Evolutionary conservation across 192 early-diverging fungal species (phyloP), one percentile per base, ranked within the genome.

Genomic region (Coemansia sp.): DNA sequence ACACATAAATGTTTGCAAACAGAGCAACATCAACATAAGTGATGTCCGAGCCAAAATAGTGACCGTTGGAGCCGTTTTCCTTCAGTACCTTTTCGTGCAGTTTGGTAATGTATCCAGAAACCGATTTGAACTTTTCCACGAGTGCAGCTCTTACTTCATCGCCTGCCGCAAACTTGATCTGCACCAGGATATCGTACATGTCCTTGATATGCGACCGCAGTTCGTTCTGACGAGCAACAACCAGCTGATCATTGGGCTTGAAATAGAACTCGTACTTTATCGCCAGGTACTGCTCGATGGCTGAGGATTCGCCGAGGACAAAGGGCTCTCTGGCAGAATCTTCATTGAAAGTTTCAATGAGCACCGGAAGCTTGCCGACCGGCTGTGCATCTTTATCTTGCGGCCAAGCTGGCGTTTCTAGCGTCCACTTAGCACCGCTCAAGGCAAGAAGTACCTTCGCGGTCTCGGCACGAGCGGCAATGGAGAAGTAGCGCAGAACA

Each of bases 231-330:
- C 67, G 50, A 2, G 68, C 71, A 17, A 72, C 50, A n/a, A 67
- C 62, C 38, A 67, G 56, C 17, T 44, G 53, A 38, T 61, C 23
- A 15, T 52, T 61, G 3, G 48, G 31, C 17, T 62, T 29, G 22
- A 67, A 72, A 45, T 55, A 56, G 15, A 81, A 58, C 10, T 48
- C 69, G 57, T 72, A 72, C 53, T 74, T 82, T 44, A 34, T 42
- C 17, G 75, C 61, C 1, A 86, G 68, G 44, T 83, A 84, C 17
- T 82, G 68, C 31, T 80, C 80, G 37, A 86, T 86, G 2, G 79
- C 72, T 10, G 54, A 34, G 0, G 78, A 57, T 17, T 86, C 81
- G 29, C 75, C 61, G 0, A 86, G 57, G 6, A 67, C 29, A 52
- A 82, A 66, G 3, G 50, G 25, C 25, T 27, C 50, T 8, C 17